Base-by-base conservation (phyloP, 1,284 basidiomycete genomes). In the Rhizoctonia solani region DNA sequence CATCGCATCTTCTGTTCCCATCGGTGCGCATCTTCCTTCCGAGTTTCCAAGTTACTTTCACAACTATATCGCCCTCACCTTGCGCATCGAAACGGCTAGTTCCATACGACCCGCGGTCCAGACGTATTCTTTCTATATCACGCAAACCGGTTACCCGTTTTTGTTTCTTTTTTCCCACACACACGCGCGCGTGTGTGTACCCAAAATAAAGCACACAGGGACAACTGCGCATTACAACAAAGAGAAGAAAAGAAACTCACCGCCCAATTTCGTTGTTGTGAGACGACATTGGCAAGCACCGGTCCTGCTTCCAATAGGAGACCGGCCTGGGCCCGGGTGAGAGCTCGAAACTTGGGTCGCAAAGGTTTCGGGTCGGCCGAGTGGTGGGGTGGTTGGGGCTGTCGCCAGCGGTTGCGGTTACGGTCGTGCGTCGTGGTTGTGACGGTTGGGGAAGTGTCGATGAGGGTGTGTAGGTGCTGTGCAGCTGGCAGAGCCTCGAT, bases 41-140 rank as follows among this genome's bases (percentile, higher is more conserved):
- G 29, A 25, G 34, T 27, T 49, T 6, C 25, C 49, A 54, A 41
- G 23, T 21, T 9, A 9, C 44, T 19, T 19, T 46, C 21, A 8
- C 37, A 8, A 23, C 46, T 49, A 27, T 13, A 27, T 16, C 21
- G 46, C 46, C 29, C 61, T 49, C 37, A 65, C 39, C 61, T 50
- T 65, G 47, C 61, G 61, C 61, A 65, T 65, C 39, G 50, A 65
- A 37, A 65, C 61, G 29, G 21, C 61, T 9, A 41, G 30, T 65
- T 65, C 61, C 46, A 23, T 42, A 53, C 50, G 49, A 13, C 61
- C 61, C 34, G 27, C 2, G 11, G 61, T 42, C 61, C 61, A 65
- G 5, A 41, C 23, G 21, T 30, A 42, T 23, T 65, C 61, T 32
- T 65, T 65, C 61, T 65, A 65, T 41, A n/a, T n/a, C n/a, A n/a